phyloP scores from a whole-genome alignment of 345 rosid species.

The Lumnitzera racemosa region DNA sequence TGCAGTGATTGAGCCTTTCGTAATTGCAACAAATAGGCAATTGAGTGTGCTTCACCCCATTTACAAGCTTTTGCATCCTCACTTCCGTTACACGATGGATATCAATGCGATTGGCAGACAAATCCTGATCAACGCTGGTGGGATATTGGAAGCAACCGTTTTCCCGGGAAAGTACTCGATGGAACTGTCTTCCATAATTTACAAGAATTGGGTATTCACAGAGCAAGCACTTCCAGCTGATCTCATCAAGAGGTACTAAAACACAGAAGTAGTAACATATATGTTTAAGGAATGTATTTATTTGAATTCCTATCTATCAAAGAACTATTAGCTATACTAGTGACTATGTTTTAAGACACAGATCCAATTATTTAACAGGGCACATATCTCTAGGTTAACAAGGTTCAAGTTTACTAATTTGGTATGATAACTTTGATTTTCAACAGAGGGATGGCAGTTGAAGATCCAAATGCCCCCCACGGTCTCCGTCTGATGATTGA shows the following conservation, averaged over 20 bases:
- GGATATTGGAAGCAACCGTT: conserved; percentile 38
- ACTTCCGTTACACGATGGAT: conserved; percentile 60
- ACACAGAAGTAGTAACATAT: not conserved
- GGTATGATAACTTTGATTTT: no score
- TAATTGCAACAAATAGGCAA: conserved; percentile 62
- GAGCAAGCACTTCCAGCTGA: conserved; percentile 56
- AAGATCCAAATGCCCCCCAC: conserved; percentile 6
- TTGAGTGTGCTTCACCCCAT: conserved; percentile 66
- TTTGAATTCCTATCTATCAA: no score
- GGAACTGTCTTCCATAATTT: conserved; percentile 48
- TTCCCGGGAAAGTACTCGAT: conserved; percentile 50
- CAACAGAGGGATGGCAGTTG: conserved; percentile 28
- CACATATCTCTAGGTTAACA: no score
- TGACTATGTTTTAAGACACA: no score
- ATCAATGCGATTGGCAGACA: conserved; percentile 53
- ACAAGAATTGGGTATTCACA: conserved; percentile 47
- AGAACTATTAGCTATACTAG: no score
- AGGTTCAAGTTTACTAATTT: no score
- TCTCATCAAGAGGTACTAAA: conserved; percentile 48
- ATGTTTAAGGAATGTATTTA: no score
- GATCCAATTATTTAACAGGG: no score
- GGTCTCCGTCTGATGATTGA: conserved; percentile 10
- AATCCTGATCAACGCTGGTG: conserved; percentile 48
- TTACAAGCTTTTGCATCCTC: conserved; percentile 56
- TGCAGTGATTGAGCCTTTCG: conserved; percentile 51